A percentile compares a stretch with the other conserved stretches of the same genome.
phyloP scores from a whole-genome alignment of 208 protist genomes.

The Acanthamoeba sp. region DNA sequence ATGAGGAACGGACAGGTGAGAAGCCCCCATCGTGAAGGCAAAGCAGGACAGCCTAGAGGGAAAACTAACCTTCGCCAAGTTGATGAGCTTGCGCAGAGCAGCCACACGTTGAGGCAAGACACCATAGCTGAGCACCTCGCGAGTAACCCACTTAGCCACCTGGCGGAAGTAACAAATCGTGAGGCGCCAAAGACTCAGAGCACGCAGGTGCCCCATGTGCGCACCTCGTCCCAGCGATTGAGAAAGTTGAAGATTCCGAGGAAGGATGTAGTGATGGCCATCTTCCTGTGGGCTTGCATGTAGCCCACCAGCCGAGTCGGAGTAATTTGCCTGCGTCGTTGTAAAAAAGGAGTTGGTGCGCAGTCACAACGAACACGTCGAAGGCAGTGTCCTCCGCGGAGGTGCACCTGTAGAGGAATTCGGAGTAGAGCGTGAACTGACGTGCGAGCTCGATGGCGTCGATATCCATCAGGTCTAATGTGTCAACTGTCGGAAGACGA shows the following conservation, averaged over 20 bases:
- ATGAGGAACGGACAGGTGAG: background rate
- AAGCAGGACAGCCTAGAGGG: background rate
- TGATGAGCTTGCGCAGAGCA: background rate
- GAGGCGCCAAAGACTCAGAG: background rate
- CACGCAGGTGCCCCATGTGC: background rate
- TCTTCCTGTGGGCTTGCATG: constrained; percentile 43
- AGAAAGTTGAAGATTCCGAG: constrained; percentile 69
- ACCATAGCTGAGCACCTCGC: constrained; percentile 7
- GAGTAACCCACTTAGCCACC: constrained; percentile 45
- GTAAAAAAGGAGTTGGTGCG: background rate
- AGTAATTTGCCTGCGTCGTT: background rate
- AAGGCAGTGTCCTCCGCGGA: background rate
- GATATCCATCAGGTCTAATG: constrained; percentile 8
- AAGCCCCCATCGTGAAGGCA: background rate
- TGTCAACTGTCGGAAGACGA: background rate
- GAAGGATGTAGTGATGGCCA: constrained; percentile 26
- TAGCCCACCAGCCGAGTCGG: constrained; percentile 44
- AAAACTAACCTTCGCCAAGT: background rate
- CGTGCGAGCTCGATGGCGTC: constrained; percentile 57
- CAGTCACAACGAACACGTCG: background rate
- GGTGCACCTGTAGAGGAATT: background rate
- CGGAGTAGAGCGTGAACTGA: constrained; percentile 65
- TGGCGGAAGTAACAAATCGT: background rate
- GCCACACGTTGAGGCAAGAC: background rate
- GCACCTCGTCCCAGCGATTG: constrained; percentile 54